These are phyloP conservation scores for Fusarium clavum DNA, from an alignment of 2,329 filamentous ascomycete genomes.

Conservation along the genomic window DNA sequence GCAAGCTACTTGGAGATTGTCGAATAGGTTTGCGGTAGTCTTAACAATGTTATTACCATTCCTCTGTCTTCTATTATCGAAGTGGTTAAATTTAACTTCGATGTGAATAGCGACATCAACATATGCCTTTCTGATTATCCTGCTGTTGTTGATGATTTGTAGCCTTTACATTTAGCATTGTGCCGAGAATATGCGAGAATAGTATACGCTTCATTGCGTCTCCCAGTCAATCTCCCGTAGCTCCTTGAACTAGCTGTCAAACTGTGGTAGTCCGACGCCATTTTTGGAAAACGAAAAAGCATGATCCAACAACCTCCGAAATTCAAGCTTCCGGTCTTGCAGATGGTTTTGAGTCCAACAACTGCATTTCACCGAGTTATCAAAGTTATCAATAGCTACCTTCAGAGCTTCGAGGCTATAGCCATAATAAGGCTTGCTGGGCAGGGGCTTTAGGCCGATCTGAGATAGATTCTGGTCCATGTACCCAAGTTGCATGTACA, in stretches of 20 bases:
- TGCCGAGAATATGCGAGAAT: too few species aligned
- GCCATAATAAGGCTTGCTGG: neutral
- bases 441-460: neutral
- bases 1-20: too few species aligned
- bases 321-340: rapidly evolving
- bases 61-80: too few species aligned
- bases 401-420: neutral
- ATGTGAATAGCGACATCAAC: too few species aligned
- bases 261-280: neutral
- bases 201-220: too few species aligned
- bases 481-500: neutral
- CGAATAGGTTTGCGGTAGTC: too few species aligned
- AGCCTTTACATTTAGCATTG: too few species aligned
- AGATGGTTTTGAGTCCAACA: neutral
- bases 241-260: rapidly evolving
- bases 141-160: too few species aligned
- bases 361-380: rapidly evolving
- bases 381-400: rapidly evolving
- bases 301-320: rapidly evolving
- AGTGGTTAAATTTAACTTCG: too few species aligned
- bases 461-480: neutral
- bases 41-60: too few species aligned
- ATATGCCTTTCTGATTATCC: too few species aligned
- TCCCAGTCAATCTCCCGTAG: too few species aligned
- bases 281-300: neutral